Base-by-base conservation (phyloP, 805 yeast species). In the Candida morakotiae region DNA sequence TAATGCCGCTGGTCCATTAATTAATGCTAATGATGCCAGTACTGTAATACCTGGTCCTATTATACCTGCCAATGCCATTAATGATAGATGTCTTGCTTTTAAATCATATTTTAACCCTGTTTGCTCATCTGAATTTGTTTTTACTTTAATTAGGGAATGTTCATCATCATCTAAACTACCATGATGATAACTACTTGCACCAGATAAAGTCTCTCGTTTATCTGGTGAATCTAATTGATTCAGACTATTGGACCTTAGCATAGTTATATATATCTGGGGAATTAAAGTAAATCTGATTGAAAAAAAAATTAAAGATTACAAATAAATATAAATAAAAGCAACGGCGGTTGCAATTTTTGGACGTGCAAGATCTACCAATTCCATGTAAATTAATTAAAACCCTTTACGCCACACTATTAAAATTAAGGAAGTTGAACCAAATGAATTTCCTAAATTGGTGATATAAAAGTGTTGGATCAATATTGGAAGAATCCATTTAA, bases 21-120 rank as follows among this genome's bases (percentile, higher is more conserved):
- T 48, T 11, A 77, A 56, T 23, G 79, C 77, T n/a, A 61, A 50
- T 5, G 79, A 78, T 37, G 79, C 64, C 27, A 79, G 77, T 18
- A 77, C 67, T 34, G 75, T 59, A 19, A 69, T 70, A 43, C 82
- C 83, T 1, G 82, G 82, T 0, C 83, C 83, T 38, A 77, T 72
- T 35, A 77, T 69, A 28, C 82, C 81, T 18, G 81, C 78, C 7
- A 75, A 46, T 3, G 78, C 77, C 36, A 75, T 64, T 38, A 75
- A 49, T 10, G 78, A 68, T 27, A 74, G 62, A 48, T 72, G 77
- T 40, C 78, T 55, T 45, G 73, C 71, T 43, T 73, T 73, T 16
- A 75, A 58, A 16, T 67, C 71, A 40, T 75, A 63, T 41, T 70
- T 69, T 28, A 73, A 52, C 9, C 69, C 60, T 8, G 61, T 51